Base-by-base conservation (phyloP, 805 yeast species). In the Candida orba region DNA sequence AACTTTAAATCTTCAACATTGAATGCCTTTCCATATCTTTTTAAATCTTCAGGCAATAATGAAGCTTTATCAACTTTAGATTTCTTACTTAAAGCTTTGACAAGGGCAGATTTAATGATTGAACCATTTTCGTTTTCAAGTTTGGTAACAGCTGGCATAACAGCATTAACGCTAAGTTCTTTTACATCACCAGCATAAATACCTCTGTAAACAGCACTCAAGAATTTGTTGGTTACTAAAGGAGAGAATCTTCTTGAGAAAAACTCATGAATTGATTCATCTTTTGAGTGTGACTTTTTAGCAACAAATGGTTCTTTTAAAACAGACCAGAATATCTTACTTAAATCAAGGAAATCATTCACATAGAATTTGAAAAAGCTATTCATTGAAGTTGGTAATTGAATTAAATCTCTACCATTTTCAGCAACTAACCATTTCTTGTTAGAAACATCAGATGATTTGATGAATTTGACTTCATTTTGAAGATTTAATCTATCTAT, bases 131-230 rank as follows among this genome's bases (percentile, higher is more conserved):
- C 62, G 25, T 64, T 56, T 57, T 89, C 96, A 37, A 80, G 61
- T 12, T 74, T 66, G 38, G 71, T 77, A 51, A 87, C 53, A 9
- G 62, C 53, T 4, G 81, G 79, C 48, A 86, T 58, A 0, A 86
- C 69, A 4, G 84, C 69, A 18, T 74, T 64, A 0, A 83, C 78
- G 66, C 95, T 84, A 39, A 91, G 62, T 44, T 75, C 67, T 6
- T 70, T 55, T 2, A 79, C 71, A 60, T 90, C 95, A n/a, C 87
- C 93, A 1, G 95, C 96, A 61, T 89, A 91, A 1, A 93, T 79
- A 0, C 99, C 99, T 56, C 89, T 88, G 59, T 84, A 69, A 4
- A 89, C 65, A 0, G 96, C 98, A 62, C 95, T 84, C 18, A 84
- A 64, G 13, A 91, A 63, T 40, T 85, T 80, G 8, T 69, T 66